Evolutionary conservation across 495 filamentous ascomycete species (phyloP), one percentile per base, ranked within the genome.

Genomic region (Penicillium robsamsonii): DNA sequence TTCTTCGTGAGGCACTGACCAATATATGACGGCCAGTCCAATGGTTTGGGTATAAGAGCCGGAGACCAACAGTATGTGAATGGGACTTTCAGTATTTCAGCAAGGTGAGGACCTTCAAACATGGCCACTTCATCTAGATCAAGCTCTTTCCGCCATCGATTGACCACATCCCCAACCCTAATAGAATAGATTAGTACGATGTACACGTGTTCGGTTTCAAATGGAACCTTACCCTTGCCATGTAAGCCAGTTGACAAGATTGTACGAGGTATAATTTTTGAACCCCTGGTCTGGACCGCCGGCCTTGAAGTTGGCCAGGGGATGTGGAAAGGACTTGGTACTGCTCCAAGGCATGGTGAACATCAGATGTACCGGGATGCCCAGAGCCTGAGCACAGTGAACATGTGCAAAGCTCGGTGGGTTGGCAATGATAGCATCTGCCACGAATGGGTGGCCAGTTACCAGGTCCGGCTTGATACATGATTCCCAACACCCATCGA

Each of bases 181-280:
- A 12, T 3, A 33, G 37, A 25, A 43, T 10, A 10, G 6, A 12
- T 55, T 42, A 47, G 29, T 31, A 4, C 4, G 31, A 13, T 33
- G 31, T n/a, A 47, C n/a, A 17, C 5, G 4, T 11, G 13, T 11
- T 18, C 29, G 5, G 30, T 33, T 38, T 7, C 15, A 22, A 0
- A 33, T 2, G 22, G 12, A 27, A 44, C 17, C 27, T 42, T 46
- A 62, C 59, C 60, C 60, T 43, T 61, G 57, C 87, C 87, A 89
- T 42, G 85, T 86, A 79, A 92, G 80, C 81, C 86, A 83, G 58
- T 92, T 87, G 12, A 91, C 83, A 25, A 91, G 61, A 12, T 80
- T 77, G 61, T 92, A 92, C 2, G 80, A 84, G 12, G 90, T 75
- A 53, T 79, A 88, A 66, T 92, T 92, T 3, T 83, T 81, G 45